Evolutionary conservation across 306 rosid species (phyloP).

Genomic region (Lotus japonicus): DNA sequence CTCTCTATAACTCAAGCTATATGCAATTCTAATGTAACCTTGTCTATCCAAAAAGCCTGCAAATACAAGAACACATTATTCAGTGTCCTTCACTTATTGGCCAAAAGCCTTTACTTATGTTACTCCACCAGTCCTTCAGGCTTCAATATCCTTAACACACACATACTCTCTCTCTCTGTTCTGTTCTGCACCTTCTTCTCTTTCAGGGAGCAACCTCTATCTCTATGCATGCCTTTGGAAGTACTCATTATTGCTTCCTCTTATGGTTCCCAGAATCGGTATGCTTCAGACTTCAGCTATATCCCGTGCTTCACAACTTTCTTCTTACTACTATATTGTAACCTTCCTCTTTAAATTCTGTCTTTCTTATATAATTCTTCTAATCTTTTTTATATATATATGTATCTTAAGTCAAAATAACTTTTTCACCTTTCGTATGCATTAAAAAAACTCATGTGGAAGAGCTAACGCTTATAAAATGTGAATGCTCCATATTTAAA

Average conservation of each 20-base stretch:
- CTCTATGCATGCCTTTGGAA: constrained; percentile 6
- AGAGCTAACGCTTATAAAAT: too few species aligned
- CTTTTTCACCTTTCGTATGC: too few species aligned
- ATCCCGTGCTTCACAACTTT: constrained; percentile 26
- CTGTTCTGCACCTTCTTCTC: neutral
- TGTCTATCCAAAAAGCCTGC: constrained; percentile 21
- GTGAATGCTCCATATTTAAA: too few species aligned
- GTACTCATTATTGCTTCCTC: constrained; percentile 27
- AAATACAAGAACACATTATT: constrained; percentile 16
- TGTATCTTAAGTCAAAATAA: too few species aligned
- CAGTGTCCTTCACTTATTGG: constrained; percentile 17
- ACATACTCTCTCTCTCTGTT: too few species aligned
- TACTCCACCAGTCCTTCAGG: neutral
- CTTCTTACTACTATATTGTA: neutral
- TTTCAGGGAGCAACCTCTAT: neutral
- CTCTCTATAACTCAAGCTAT: neutral
- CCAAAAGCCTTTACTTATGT: constrained; percentile 3
- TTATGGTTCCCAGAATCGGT: constrained; percentile 23
- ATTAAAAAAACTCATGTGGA: too few species aligned
- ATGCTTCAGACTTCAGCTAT: constrained; percentile 28
- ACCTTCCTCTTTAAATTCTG: too few species aligned
- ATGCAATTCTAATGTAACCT: neutral
- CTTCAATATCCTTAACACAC: neutral
- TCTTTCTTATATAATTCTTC: too few species aligned
- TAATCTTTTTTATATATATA: too few species aligned